A percentile compares a stretch with the other conserved stretches of the same genome.
These are phyloP conservation scores for Penicillium freii DNA, from an alignment of 2,329 filamentous ascomycete species.

Conservation along the genomic window DNA sequence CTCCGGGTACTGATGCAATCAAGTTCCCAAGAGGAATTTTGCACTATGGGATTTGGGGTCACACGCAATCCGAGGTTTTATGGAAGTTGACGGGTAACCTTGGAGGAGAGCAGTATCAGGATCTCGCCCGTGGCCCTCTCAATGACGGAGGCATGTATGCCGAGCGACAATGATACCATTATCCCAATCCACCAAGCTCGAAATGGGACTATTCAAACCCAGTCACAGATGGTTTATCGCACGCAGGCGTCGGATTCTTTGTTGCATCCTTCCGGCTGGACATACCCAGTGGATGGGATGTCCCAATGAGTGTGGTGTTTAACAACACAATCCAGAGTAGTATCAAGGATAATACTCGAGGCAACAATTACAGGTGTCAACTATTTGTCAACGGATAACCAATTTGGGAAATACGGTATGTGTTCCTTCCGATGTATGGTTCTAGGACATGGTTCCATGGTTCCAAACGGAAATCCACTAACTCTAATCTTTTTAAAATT, in stretches of 20 bases:
- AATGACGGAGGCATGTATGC: slow-evolving; percentile 56
- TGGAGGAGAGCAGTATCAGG: slow-evolving; percentile 52
- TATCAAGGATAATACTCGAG: background rate
- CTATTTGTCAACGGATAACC: slow-evolving; percentile 54
- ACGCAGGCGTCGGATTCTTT: slow-evolving; percentile 51
- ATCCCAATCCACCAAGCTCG: slow-evolving; percentile 42
- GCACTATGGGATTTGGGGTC: slow-evolving; percentile 39
- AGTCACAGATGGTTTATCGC: slow-evolving; percentile 32
- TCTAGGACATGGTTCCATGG: background rate
- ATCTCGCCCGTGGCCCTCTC: slow-evolving; percentile 51
- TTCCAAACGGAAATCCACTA: background rate
- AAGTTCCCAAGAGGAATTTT: slow-evolving; percentile 56
- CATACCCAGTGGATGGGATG: slow-evolving; percentile 51
- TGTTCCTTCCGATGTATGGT: background rate
- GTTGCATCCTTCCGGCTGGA: slow-evolving; percentile 48
- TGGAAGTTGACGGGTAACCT: slow-evolving; percentile 59
- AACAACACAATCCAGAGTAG: slow-evolving; percentile 6
- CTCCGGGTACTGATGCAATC: slow-evolving; percentile 19
- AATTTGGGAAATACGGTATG: slow-evolving; percentile 51
- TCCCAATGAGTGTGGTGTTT: slow-evolving; percentile 53
- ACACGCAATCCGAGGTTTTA: slow-evolving; percentile 26
- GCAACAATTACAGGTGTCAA: slow-evolving; percentile 41
- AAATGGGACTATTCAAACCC: slow-evolving; percentile 30
- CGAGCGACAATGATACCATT: slow-evolving; percentile 54
- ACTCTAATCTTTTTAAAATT: background rate